A percentile compares a stretch with the other conserved stretches of the same genome.
Evolutionary conservation across 805 yeast genomes (phyloP).

Genomic region (Blastobotrys muscicola): DNA sequence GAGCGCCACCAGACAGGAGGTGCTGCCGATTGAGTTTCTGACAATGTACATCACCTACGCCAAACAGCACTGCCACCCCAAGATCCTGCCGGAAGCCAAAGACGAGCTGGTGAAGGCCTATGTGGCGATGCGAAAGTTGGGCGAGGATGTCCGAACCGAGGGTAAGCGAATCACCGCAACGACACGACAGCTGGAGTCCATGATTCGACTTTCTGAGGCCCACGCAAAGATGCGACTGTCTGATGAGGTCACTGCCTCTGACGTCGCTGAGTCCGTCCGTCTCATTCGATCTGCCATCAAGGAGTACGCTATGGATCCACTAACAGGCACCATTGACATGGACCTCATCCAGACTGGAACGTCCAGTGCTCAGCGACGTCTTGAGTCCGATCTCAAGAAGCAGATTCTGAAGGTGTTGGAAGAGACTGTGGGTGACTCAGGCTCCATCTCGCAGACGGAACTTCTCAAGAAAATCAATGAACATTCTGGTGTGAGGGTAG

Average conservation of each 20-base stretch:
- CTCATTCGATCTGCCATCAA: constrained; percentile 88
- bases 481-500: constrained; percentile 53
- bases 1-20: constrained; percentile 55
- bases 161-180: constrained; percentile 96
- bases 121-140: constrained; percentile 88
- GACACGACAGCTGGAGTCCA: constrained; percentile 90
- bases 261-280: constrained; percentile 89
- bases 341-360: constrained; percentile 95
- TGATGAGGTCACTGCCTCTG: constrained; percentile 57
- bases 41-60: constrained; percentile 90
- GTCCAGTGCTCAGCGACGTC: constrained; percentile 71
- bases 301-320: constrained; percentile 96
- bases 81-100: constrained; percentile 69
- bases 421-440: constrained; percentile 25
- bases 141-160: constrained; percentile 78
- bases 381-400: constrained; percentile 62
- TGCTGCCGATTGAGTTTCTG: constrained; percentile 78
- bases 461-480: constrained; percentile 57
- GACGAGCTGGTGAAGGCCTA: constrained; percentile 77
- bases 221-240: constrained; percentile 94
- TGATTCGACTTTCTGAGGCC: constrained; percentile 92
- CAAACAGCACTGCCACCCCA: constrained; percentile 77
- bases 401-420: constrained; percentile 50
- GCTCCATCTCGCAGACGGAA: constrained; percentile 47
- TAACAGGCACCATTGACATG: constrained; percentile 95